These are phyloP conservation scores for Calonectria fujianensis DNA, from an alignment of 2,329 filamentous ascomycete species.

Conservation along the genomic window DNA sequence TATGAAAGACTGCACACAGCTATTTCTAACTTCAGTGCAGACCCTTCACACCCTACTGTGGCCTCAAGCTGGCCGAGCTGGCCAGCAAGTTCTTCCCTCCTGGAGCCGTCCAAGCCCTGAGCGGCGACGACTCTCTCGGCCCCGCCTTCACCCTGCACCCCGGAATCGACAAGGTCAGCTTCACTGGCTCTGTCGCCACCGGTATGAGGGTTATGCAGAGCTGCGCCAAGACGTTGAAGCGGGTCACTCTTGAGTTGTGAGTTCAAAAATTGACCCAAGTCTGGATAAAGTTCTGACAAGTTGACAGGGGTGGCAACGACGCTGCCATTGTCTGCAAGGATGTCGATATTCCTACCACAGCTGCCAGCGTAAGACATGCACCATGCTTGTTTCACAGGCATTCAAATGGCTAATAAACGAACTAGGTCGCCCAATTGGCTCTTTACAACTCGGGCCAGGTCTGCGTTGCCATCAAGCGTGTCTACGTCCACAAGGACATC, in stretches of 20 bases:
- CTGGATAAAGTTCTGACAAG: slow-evolving; percentile 1
- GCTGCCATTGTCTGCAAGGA: slow-evolving; percentile 60
- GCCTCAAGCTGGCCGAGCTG: slow-evolving; percentile 75
- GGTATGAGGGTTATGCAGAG: slow-evolving; percentile 76
- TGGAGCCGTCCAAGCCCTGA: slow-evolving; percentile 76
- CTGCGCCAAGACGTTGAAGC: slow-evolving; percentile 73
- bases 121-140: slow-evolving; percentile 76
- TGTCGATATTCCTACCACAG: slow-evolving; percentile 66
- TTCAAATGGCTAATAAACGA: neutral
- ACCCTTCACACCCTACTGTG: slow-evolving; percentile 73
- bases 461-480: slow-evolving; percentile 68
- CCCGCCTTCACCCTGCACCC: slow-evolving; percentile 75
- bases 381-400: slow-evolving; percentile 45
- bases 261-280: neutral
- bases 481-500: slow-evolving; percentile 74
- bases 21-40: neutral
- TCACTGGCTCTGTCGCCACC: slow-evolving; percentile 75
- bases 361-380: slow-evolving; percentile 55
- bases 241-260: slow-evolving; percentile 74
- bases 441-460: slow-evolving; percentile 39
- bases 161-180: slow-evolving; percentile 76
- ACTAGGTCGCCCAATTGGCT: slow-evolving; percentile 26
- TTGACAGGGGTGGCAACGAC: slow-evolving; percentile 39
- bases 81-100: slow-evolving; percentile 74
- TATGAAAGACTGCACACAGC: neutral